A percentile compares a stretch with the other conserved stretches of the same genome.
Conservation (phyloP, 2,329 filamentous ascomycete genomes). For the Cordyceps tenuipes region DNA sequence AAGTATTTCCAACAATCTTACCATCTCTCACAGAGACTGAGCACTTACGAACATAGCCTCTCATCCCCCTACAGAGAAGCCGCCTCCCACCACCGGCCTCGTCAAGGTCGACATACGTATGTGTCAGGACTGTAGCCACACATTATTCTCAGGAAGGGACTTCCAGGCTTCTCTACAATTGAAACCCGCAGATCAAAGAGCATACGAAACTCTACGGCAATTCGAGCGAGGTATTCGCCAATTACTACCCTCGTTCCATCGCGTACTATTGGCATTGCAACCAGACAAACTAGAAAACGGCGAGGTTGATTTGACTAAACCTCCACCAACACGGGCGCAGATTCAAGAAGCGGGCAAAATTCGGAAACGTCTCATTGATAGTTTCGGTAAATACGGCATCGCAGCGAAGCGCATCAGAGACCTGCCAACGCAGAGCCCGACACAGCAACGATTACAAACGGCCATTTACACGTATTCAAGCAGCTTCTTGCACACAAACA, state of each 20-base stretch:
- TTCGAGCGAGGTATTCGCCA: constrained; percentile 81
- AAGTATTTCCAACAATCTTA: constrained; percentile 17
- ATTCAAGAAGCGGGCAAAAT: constrained; percentile 82
- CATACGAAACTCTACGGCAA: constrained; percentile 75
- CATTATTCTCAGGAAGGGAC: constrained; percentile 59
- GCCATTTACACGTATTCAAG: constrained; percentile 77
- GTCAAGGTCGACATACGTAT: constrained; percentile 77
- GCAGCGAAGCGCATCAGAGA: constrained; percentile 76
- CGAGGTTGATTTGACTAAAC: constrained; percentile 29
- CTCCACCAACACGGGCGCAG: constrained; percentile 52
- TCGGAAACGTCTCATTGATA: constrained; percentile 80
- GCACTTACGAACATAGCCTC: constrained; percentile 17
- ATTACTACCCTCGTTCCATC: constrained; percentile 77
- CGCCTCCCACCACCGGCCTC: constrained; percentile 30
- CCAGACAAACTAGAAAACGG: constrained; percentile 33
- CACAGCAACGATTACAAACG: constrained; percentile 68
- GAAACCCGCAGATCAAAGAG: constrained; percentile 66
- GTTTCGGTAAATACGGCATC: constrained; percentile 78
- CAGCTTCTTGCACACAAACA: constrained; percentile 77
- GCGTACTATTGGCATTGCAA: constrained; percentile 63
- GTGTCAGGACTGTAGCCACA: constrained; percentile 75
- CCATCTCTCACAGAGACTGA: background rate
- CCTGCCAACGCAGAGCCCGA: constrained; percentile 61
- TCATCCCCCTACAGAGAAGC: constrained; percentile 38
- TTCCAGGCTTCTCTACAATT: constrained; percentile 62